Evolutionary conservation across 2,329 filamentous ascomycete species (phyloP), one percentile per base, ranked within the genome.

Genomic region (Zarea fungicola): DNA sequence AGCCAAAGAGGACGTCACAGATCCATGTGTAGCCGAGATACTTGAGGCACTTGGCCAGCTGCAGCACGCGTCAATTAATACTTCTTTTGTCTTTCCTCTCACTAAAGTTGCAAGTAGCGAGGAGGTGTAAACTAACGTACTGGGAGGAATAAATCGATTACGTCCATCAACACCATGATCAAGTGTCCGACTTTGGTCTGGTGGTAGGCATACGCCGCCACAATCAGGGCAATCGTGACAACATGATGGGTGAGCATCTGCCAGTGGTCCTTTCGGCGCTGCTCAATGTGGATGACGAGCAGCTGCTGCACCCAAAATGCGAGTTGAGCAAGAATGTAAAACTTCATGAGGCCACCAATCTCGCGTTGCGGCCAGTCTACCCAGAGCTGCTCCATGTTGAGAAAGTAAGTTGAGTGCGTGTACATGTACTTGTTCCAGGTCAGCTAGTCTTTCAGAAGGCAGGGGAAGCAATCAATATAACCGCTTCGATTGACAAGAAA

Each of bases 181-280:
- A 95, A 77, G 61, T 91, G 93, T 48, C 89, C 92, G 25, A 96
- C 88, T 40, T 87, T 85, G 48, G 86, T 95, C 63, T 89, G 84
- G 62, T 92, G 84, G 65, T 95, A 96, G 56, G 83, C 80, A 65
- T 97, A 97, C 54, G 86, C 91, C 26, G 83, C 78, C 49, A 83
- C 83, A 54, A 99, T 83, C 34, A 99, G 81, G 6, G 76, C 74
- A 60, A 84, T 87, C n/a, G 92, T 99, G 63, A 96, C 83, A 62
- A 96, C 80, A 70, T 99, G 93, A 67, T 97, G 92, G 14, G 82
- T 84, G 57, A 97, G 83, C 93, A 97, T 97, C 68, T 97, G 91
- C 72, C 83, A 87, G 68, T 96, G 86, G 60, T 99, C 92, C 70
- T 97, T 97, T 60, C 93, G 81, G 56, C 87, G 83, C 69, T 95